phyloP scores from a whole-genome alignment of 768 basidiomycete genomes.

The Cubamyces sp. region DNA sequence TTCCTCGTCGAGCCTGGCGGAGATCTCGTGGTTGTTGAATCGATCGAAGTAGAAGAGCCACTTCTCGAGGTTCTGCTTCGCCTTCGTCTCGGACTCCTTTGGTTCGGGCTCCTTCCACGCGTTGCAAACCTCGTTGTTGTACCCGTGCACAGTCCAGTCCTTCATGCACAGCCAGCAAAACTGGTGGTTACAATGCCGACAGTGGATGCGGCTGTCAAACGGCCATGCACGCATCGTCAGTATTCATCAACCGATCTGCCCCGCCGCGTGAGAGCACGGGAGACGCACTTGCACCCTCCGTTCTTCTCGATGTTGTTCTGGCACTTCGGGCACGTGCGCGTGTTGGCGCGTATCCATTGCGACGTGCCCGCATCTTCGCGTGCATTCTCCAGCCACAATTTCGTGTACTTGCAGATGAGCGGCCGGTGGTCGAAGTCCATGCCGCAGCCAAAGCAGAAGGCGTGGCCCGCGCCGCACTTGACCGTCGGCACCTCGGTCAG shows the following conservation, averaged over 20 bases:
- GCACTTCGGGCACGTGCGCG: conserved; percentile 94
- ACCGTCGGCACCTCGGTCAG: conserved; percentile 88
- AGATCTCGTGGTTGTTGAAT: conserved; percentile 99
- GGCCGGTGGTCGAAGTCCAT: conserved; percentile 93
- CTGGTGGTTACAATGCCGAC: conserved; percentile 96
- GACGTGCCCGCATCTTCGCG: conserved; percentile 96
- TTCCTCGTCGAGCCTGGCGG: conserved; percentile 90
- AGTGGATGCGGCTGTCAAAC: conserved; percentile 88
- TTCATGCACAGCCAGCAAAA: conserved; percentile 99
- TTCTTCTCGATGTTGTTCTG: conserved; percentile 99
- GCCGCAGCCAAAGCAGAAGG: conserved; percentile 94
- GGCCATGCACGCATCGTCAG: neutral
- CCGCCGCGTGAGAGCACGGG: neutral
- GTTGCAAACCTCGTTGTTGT: conserved; percentile 39
- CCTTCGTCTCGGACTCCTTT: conserved; percentile 46
- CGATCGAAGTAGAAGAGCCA: conserved; percentile 85
- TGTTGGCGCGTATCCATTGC: conserved; percentile 99
- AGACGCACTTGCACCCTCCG: conserved; percentile 96
- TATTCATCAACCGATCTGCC: neutral
- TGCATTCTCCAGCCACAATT: conserved; percentile 95
- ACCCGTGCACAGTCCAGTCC: conserved; percentile 26
- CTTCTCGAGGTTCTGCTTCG: conserved; percentile 34
- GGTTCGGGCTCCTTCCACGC: conserved; percentile 78
- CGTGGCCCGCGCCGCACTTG: conserved; percentile 75
- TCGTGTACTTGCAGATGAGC: conserved; percentile 82